A percentile compares a stretch with the other conserved stretches of the same genome.
Conservation (phyloP, 805 yeast species). For the Nakazawaea pomicola region DNA sequence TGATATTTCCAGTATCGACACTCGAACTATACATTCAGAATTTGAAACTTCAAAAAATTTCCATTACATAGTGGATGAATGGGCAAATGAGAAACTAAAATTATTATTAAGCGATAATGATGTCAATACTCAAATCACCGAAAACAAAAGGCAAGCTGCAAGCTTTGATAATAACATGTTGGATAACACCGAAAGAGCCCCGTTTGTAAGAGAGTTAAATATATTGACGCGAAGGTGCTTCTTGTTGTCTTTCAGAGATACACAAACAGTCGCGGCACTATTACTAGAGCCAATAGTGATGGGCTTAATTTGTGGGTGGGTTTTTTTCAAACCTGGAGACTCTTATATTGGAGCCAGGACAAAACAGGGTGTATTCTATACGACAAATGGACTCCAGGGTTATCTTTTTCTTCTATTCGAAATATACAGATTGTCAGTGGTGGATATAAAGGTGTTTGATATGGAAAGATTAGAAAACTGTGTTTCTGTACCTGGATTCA, state of each 20-base stretch:
- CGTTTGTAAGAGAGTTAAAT: constrained; percentile 35
- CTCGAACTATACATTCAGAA: constrained; percentile 33
- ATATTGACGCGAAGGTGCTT: constrained; percentile 42
- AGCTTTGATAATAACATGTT: constrained; percentile 10
- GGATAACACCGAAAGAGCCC: constrained; percentile 30
- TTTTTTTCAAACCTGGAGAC: constrained; percentile 60
- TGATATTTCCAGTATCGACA: constrained; percentile 54
- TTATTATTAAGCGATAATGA: background rate
- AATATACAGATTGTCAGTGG: constrained; percentile 48
- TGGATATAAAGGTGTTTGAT: constrained; percentile 51
- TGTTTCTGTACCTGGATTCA: constrained; percentile 61
- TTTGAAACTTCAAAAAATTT: constrained; percentile 29
- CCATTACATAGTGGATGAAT: constrained; percentile 26
- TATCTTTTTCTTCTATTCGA: constrained; percentile 55
- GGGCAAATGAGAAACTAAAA: constrained; percentile 29
- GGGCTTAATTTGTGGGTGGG: constrained; percentile 70
- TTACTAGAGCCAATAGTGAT: constrained; percentile 39
- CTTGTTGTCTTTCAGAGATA: constrained; percentile 45
- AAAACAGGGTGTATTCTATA: constrained; percentile 45
- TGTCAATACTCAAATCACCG: constrained; percentile 13
- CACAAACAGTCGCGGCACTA: constrained; percentile 39
- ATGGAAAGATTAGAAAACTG: constrained; percentile 70
- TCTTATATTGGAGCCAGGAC: constrained; percentile 64
- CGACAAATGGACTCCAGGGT: constrained; percentile 47
- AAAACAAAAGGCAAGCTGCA: background rate